phyloP scores from a whole-genome alignment of 805 yeast genomes.

The Starmerella gropengiesseri region DNA sequence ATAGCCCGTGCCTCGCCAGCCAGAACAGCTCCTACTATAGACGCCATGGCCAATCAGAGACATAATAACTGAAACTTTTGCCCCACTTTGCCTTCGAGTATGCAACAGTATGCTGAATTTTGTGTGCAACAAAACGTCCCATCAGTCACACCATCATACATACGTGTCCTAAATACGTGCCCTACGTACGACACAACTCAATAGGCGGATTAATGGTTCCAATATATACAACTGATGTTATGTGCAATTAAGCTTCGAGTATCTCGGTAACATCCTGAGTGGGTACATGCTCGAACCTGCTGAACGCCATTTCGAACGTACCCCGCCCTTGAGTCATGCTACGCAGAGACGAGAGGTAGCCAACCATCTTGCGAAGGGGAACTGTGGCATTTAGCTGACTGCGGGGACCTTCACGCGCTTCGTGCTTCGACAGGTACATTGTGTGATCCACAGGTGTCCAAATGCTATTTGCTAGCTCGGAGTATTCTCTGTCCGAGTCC shows the following conservation, averaged over 20 bases:
- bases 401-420: slow-evolving; percentile 21
- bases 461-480: slow-evolving; percentile 41
- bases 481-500: slow-evolving; percentile 20
- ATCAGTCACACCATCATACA: no score
- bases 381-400: slow-evolving; percentile 58
- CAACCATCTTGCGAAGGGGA: slow-evolving; percentile 83
- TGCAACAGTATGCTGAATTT: no score
- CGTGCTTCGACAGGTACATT: slow-evolving; percentile 35
- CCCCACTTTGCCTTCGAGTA: no score
- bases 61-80: no score
- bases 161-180: no score
- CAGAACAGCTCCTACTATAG: no score
- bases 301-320: slow-evolving; percentile 64
- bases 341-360: slow-evolving; percentile 66
- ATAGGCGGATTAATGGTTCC: no score
- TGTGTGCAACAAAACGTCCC: no score
- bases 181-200: no score
- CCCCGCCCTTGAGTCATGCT: slow-evolving; percentile 87
- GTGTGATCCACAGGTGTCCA: slow-evolving; percentile 34
- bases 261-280: slow-evolving; percentile 36
- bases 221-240: neutral
- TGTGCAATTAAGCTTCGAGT: slow-evolving; percentile 6
- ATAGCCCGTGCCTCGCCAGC: no score
- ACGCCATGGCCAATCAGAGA: no score
- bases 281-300: slow-evolving; percentile 60